These are phyloP conservation scores for Leonotis leonurus DNA, from an alignment of 257 asterid genomes.

Conservation along the genomic window DNA sequence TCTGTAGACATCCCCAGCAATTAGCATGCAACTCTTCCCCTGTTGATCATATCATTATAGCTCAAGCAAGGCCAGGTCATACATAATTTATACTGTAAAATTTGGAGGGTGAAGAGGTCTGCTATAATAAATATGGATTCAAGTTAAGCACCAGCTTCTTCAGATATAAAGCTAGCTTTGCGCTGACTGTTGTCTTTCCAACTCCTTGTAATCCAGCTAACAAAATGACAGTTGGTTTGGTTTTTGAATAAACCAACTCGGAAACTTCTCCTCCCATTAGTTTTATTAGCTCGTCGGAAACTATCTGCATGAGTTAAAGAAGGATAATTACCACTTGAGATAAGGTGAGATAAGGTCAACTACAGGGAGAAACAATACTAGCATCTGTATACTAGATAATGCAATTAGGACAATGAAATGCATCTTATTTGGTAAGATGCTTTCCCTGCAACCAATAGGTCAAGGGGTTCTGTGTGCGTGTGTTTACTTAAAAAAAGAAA, in stretches of 20 bases:
- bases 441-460: no score
- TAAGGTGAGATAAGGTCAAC: constrained; percentile 8
- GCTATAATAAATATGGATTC: constrained; percentile 8
- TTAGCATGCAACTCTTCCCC: constrained; percentile 97
- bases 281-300: constrained; percentile 76
- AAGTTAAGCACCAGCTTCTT: constrained; percentile 63
- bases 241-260: constrained; percentile 72
- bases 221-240: constrained; percentile 74
- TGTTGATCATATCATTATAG: constrained; percentile 25
- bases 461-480: no score
- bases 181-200: constrained; percentile 98
- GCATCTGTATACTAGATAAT: neutral
- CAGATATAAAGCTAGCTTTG: constrained; percentile 90
- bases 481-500: no score
- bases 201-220: constrained; percentile 99
- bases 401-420: no score
- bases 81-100: constrained; percentile 4
- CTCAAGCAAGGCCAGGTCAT: constrained; percentile 18
- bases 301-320: constrained; percentile 44
- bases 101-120: neutral
- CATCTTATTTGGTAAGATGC: no score
- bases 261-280: constrained; percentile 98
- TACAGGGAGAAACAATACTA: constrained; percentile 1
- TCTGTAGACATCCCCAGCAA: constrained; percentile 96
- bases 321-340: constrained; percentile 3